Base-by-base conservation (phyloP, 495 filamentous ascomycete genomes). In the Astrothelium macrocarpum region DNA sequence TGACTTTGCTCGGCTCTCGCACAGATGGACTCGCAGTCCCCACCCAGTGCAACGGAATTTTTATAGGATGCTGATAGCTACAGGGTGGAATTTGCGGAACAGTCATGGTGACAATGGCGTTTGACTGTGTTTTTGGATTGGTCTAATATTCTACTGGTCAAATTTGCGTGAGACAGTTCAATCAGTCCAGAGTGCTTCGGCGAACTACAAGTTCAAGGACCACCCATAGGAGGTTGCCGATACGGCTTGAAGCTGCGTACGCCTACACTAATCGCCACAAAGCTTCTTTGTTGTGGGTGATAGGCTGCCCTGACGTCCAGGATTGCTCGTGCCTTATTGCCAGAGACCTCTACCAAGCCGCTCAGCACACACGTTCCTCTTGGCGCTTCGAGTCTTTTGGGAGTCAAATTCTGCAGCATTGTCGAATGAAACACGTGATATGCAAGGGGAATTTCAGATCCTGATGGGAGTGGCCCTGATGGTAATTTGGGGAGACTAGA, bases 321-420 rank as follows among this genome's bases (percentile, higher is more conserved):
- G 18, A 82, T 78, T 63, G 81, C 78, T 65, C 77, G 78, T 2
- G 80, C 85, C 59, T 76, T 81, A 0, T 81, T 70, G 1, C 87
- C 84, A 32, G 79, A 76, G 1, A 93, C 58, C 61, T 87, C 85
- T 0, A 95, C 81, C 1, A 89, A 75, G 0, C 90, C 90, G 23
- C 74, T 74, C 25, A 93, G 77, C 18, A 81, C 71, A 59, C 92
- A 81, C 28, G 79, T 80, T 1, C 90, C 90, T 28, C 85, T 80
- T 11, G 82, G 85, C 39, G 85, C 80, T 29, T 81, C 72, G 2
- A 71, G 60, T 23, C 68, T 67, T n/a, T 73, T 67, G 0, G 75
- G 73, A 34, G 62, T 69, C 78, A 78, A 83, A 1, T 70, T 75
- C 64, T 83, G 72, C 11, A 62, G 68, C 20, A 88, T 75, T 31